Evolutionary conservation across 2,329 filamentous ascomycete species (phyloP), one percentile per base, ranked within the genome.

Genomic region (Fusarium sp.): DNA sequence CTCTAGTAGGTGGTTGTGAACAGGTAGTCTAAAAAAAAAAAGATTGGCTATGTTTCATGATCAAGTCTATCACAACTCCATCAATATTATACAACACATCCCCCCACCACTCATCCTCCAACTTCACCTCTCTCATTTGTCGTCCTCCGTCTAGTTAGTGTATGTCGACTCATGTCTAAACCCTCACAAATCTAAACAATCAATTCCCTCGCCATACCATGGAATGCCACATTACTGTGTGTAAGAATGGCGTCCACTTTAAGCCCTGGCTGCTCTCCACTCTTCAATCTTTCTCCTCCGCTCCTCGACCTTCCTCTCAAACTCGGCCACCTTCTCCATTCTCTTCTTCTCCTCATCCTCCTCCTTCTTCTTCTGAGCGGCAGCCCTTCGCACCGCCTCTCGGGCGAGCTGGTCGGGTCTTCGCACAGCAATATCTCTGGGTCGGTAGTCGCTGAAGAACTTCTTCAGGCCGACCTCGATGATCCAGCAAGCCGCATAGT

Each of bases 381-480:
- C 86, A 77, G 87, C 87, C 66, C 87, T 86, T 81, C 92, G 89
- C 72, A 87, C 87, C 64, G 88, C 85, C 84, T 98, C 96, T 49
- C 92, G 87, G 80, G 91, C 89, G 12, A 97, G 85, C 87, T 99
- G 96, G 80, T 99, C 96, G 5, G 93, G 92, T 66, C 96, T 87
- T 72, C 96, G 89, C 61, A 93, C 87, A 2, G 96, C 96, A 79
- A 99, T 98, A 80, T 98, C 96, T 81, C 97, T 96, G 2, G 96
- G 94, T 74, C 91, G 92, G 85, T 94, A 97, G 83, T 99, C 96
- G 74, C 93, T 96, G 83, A 98, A 99, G 33, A 93, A 82, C 59
- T 82, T 85, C 88, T 99, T 99, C 77, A 99, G 87, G 0, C 91
- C 88, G 75, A 95, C 92, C 85, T 99, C 96, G 69, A 98, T 93